Evolutionary conservation across 1,284 basidiomycete genomes (phyloP).

Genomic region (Phellinidium pouzarii): DNA sequence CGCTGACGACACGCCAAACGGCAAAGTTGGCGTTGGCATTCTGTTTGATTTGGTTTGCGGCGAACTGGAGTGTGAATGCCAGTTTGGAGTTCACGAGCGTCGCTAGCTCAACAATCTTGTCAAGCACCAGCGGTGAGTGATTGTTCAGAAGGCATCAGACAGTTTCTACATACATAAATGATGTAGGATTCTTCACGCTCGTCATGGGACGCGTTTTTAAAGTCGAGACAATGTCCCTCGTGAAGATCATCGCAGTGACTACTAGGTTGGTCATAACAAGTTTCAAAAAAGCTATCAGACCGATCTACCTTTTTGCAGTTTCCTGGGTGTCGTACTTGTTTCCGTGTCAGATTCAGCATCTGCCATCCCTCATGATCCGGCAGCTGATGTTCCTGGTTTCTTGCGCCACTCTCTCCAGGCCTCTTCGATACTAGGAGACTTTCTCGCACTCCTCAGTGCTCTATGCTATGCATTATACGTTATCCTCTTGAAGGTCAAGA

Average conservation of each 20-base stretch:
- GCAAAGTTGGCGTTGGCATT: conserved; percentile 71
- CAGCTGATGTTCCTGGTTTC: background rate
- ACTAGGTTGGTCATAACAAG: conserved; percentile 58
- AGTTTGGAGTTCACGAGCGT: conserved; percentile 83
- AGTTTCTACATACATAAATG: background rate
- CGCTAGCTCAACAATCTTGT: conserved; percentile 84
- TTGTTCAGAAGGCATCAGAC: background rate
- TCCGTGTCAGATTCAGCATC: conserved; percentile 68
- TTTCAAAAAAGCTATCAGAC: background rate
- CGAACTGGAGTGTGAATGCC: conserved; percentile 86
- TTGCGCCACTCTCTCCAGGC: background rate
- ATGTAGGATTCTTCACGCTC: conserved; percentile 88
- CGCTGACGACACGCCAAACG: conserved; percentile 67
- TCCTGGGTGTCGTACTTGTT: conserved; percentile 81
- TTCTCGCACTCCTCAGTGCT: conserved; percentile 75
- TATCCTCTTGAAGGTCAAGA: conserved; percentile 83
- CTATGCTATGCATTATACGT: conserved; percentile 91
- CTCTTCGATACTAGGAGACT: conserved; percentile 60
- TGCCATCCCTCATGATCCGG: conserved; percentile 19
- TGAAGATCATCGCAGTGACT: conserved; percentile 77
- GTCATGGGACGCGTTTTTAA: conserved; percentile 77
- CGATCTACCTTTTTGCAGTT: conserved; percentile 41
- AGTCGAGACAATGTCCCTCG: conserved; percentile 72
- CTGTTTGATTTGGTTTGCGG: conserved; percentile 84
- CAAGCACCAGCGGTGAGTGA: conserved; percentile 78